Conservation (phyloP, 164 flowering plant genomes). For the Stephania japonica region DNA sequence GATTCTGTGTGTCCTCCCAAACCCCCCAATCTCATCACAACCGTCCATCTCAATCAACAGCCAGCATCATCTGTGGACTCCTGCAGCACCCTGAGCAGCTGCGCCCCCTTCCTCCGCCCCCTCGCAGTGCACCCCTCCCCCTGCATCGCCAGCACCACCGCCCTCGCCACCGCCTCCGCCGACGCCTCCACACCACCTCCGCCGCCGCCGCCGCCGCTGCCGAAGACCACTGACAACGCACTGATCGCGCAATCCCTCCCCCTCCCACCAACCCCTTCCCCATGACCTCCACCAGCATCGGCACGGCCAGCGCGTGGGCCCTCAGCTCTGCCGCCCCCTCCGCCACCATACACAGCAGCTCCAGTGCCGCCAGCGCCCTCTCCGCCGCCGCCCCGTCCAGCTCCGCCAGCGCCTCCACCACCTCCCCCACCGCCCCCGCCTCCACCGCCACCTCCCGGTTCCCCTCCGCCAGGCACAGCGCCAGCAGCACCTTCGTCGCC, state of each 20-base stretch:
- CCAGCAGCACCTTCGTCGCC: slow-evolving; percentile 64
- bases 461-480: slow-evolving; percentile 59
- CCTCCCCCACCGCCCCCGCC: slow-evolving; percentile 36
- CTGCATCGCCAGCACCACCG: slow-evolving; percentile 65
- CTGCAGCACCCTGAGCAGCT: slow-evolving; percentile 48
- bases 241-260: slow-evolving; percentile 73
- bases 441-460: slow-evolving; percentile 80
- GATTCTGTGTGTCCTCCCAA: not conserved
- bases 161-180: slow-evolving; percentile 73
- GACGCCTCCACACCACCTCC: slow-evolving; percentile 37
- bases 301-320: slow-evolving; percentile 77
- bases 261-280: slow-evolving; percentile 47
- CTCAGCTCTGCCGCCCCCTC: slow-evolving; percentile 76
- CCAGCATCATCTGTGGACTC: slow-evolving; percentile 24
- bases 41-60: slow-evolving; percentile 7
- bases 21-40: not conserved
- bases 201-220: slow-evolving; percentile 18
- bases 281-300: slow-evolving; percentile 73
- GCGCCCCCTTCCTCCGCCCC: slow-evolving; percentile 72
- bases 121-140: slow-evolving; percentile 77
- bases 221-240: slow-evolving; percentile 51
- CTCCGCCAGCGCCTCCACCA: slow-evolving; percentile 56
- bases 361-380: slow-evolving; percentile 76
- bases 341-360: slow-evolving; percentile 67
- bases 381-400: slow-evolving; percentile 64